Evolutionary conservation across 768 basidiomycete species (phyloP).

Genomic region (Leccinum disarticulatum): DNA sequence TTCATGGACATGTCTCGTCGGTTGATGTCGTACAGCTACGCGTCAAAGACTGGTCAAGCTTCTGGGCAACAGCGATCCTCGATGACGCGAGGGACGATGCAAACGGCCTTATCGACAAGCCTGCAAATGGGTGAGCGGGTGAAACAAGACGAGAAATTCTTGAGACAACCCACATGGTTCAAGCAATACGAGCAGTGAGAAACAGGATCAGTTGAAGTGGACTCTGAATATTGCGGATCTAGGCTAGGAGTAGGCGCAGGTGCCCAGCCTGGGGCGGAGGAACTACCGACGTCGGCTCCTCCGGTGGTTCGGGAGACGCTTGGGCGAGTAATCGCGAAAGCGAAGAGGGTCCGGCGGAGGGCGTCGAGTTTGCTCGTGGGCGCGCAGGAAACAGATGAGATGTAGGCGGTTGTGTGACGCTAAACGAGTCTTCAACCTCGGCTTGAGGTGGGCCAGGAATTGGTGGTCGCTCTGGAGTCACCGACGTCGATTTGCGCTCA

Average conservation of each 20-base stretch:
- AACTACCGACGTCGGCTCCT: constrained; percentile 32
- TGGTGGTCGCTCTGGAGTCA: constrained; percentile 14
- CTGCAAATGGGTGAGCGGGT: too few relatives aligned
- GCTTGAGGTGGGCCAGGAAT: constrained; percentile 61
- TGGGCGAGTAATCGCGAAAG: constrained; percentile 79
- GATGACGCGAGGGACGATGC: too few relatives aligned
- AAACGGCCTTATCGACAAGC: too few relatives aligned
- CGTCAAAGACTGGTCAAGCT: too few relatives aligned
- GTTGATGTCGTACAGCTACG: too few relatives aligned
- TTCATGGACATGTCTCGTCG: too few relatives aligned
- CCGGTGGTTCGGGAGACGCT: constrained; percentile 45
- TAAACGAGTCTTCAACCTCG: constrained; percentile 74
- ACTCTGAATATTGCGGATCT: background rate
- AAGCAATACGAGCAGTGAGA: too few relatives aligned
- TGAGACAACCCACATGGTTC: too few relatives aligned
- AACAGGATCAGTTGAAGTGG: too few relatives aligned
- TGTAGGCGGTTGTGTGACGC: constrained; percentile 61
- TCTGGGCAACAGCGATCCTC: too few relatives aligned
- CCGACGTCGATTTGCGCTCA: constrained; percentile 31
- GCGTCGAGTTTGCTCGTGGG: constrained; percentile 64
- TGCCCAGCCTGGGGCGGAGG: constrained; percentile 29
- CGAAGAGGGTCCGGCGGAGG: constrained; percentile 72
- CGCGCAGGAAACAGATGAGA: constrained; percentile 67
- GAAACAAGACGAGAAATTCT: too few relatives aligned
- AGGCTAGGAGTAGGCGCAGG: constrained; percentile 29